Percentiles rank a stretch among this genome's conserved stretches.
phyloP scores from a whole-genome alignment of 1,284 basidiomycete species.

The Takashimella koratensis region DNA sequence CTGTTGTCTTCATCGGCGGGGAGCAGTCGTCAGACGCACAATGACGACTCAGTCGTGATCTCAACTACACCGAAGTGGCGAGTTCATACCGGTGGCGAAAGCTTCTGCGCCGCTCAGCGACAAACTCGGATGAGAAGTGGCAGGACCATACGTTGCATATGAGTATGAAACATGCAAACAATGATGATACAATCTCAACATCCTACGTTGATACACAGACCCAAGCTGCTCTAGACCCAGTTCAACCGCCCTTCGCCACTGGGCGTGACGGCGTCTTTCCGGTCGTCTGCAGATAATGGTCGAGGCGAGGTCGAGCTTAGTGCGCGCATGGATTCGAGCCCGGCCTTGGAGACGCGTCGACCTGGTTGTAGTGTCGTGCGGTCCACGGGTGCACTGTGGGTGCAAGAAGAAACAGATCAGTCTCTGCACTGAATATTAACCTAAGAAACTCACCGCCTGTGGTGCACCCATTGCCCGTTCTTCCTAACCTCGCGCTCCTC shows the following conservation, averaged over 20 bases:
- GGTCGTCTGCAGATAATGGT: conserved; percentile 10
- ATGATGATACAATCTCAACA: too few relatives aligned
- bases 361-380: conserved; percentile 79
- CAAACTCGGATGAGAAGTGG: too few relatives aligned
- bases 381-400: conserved; percentile 65
- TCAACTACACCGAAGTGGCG: too few relatives aligned
- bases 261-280: conserved; percentile 17
- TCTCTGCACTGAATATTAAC: neutral
- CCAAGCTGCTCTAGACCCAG: too few relatives aligned
- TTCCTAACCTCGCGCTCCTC: conserved; percentile 67
- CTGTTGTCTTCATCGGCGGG: too few relatives aligned
- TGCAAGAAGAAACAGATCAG: neutral
- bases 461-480: conserved; percentile 76
- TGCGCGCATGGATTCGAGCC: conserved; percentile 61
- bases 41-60: too few relatives aligned
- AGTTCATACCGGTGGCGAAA: too few relatives aligned
- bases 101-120: too few relatives aligned
- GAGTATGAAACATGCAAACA: too few relatives aligned
- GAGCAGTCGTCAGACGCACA: too few relatives aligned
- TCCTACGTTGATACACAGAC: too few relatives aligned
- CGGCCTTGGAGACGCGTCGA: conserved; percentile 81
- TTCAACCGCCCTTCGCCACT: conserved; percentile 21
- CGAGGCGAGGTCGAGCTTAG: conserved; percentile 12
- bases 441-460: conserved; percentile 53
- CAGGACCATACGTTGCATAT: too few relatives aligned